Base-by-base conservation (phyloP, 108 stramenopile genomes). In the Craspedostauros australis region DNA sequence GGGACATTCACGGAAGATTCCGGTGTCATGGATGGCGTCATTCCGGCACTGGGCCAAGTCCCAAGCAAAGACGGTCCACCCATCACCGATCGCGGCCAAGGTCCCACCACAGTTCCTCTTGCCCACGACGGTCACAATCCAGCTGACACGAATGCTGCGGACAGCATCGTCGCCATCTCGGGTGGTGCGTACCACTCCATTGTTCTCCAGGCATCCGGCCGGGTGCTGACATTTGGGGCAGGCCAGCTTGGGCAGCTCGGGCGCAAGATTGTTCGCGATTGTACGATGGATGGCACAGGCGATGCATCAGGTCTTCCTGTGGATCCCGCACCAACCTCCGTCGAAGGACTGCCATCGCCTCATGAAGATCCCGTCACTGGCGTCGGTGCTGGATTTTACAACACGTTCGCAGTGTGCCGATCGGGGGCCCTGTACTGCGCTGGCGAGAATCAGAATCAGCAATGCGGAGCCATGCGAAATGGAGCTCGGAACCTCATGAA, bases 181-280 rank as follows among this genome's bases (percentile, higher is more conserved):
- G 61, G 34, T 0, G 61, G 61, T 0, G 61, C 61, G 11, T 62
- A 62, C 19, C 61, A 62, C 0, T 54, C 53, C 20, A 23, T 54
- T 16, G 53, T 54, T 2, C 24, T 54, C 25, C 25, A 24, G 4
- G n/a, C 15, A 8, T 15, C 4, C 14, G 53, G 53, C 4, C 18
- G 16, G 31, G 39, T 62, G 7, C 54, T 23, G 14, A 54, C 61
- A 5, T 62, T 62, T 62, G 61, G 61, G 1, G 54, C 52, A 15
- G 61, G 53, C 19, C 61, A 62, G 29, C 0, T 62, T 26, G 61
- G 61, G 0, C 61, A 62, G 52, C 61, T 62, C 8, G 61, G 61
- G 14, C n/a, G 61, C 0, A 30, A 30, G 0, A 50, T 0, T 0
- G n/a, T n/a, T n/a, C n/a, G n/a, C n/a, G n/a, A n/a, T n/a, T n/a